A percentile compares a stretch with the other conserved stretches of the same genome.
phyloP scores from a whole-genome alignment of 73 alveolate species.

The Paramecium biaurelia region DNA sequence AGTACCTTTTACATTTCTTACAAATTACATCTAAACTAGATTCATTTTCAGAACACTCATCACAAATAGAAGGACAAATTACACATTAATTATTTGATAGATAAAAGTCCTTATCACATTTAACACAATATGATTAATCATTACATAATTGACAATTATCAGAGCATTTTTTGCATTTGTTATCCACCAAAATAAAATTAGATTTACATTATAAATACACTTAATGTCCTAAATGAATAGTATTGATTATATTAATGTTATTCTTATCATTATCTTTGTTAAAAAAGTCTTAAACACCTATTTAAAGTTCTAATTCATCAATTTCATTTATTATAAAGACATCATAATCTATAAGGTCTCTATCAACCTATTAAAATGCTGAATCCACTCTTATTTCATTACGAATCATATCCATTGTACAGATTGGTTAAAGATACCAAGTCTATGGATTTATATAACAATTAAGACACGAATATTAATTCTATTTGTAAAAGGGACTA shows the following conservation, averaged over 20 bases:
- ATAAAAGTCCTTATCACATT: background rate
- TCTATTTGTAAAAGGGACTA: background rate
- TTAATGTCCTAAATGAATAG: background rate
- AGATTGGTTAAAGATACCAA: background rate
- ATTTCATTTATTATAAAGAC: background rate
- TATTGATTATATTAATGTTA: no score
- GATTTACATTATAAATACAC: background rate
- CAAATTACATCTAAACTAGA: background rate
- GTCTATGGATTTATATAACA: background rate
- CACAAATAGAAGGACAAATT: background rate
- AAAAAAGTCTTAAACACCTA: background rate
- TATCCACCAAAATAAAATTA: background rate
- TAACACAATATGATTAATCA: background rate
- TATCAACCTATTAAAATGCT: background rate
- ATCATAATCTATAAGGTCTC: background rate
- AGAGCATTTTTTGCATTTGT: background rate
- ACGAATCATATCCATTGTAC: background rate
- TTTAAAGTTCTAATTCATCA: background rate
- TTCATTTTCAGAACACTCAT: background rate
- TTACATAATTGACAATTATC: background rate
- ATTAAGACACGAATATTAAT: background rate
- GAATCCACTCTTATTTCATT: background rate
- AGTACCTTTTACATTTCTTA: background rate
- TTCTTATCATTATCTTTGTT: no score
- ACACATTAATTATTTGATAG: background rate